These are phyloP conservation scores for Solanum arcanum DNA, from an alignment of 257 asterid species.

Conservation along the genomic window DNA sequence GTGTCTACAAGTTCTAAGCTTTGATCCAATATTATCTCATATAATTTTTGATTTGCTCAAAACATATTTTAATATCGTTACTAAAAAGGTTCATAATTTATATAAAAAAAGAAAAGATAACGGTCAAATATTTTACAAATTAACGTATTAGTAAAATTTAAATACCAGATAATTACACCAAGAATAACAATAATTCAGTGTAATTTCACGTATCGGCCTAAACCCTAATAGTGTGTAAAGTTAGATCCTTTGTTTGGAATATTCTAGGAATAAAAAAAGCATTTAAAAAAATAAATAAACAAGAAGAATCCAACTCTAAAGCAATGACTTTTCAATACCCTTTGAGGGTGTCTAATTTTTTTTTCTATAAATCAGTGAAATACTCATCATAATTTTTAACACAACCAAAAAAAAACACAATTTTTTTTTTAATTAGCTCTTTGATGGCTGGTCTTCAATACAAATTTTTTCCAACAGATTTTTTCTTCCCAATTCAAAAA, in stretches of 20 bases:
- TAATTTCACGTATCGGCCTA: background rate
- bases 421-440: background rate
- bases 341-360: background rate
- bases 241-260: background rate
- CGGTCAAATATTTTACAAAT: background rate
- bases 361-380: background rate
- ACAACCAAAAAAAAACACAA: background rate
- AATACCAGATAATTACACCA: background rate
- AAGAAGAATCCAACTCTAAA: background rate
- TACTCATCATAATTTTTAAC: background rate
- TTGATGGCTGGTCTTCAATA: slow-evolving; percentile 55
- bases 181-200: accelerated
- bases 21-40: background rate
- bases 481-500: slow-evolving; percentile 31
- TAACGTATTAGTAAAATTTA: background rate
- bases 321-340: background rate
- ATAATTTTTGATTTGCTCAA: background rate
- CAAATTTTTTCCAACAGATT: slow-evolving; percentile 51
- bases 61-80: background rate
- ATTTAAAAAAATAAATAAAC: background rate
- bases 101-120: background rate
- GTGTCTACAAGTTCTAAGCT: background rate
- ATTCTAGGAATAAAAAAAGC: background rate
- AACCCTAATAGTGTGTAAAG: background rate
- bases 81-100: background rate